phyloP scores from a whole-genome alignment of 2,329 filamentous ascomycete genomes.

The Emmonsia crescens region DNA sequence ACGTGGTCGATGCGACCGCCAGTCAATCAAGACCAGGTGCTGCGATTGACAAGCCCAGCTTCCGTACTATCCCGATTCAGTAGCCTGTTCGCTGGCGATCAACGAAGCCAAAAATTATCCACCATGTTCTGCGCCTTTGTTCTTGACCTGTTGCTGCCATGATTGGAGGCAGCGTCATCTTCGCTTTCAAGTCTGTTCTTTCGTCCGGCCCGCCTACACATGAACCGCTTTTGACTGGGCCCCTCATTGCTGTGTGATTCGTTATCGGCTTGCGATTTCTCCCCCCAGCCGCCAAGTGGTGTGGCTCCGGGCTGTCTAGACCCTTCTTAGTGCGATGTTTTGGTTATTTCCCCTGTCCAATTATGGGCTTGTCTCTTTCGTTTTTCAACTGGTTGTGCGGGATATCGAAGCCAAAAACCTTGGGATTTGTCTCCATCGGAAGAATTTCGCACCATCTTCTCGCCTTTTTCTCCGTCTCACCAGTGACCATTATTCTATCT shows the following conservation, averaged over 20 bases:
- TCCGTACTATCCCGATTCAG: constrained; percentile 7
- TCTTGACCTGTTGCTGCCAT: neutral
- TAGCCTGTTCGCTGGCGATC: constrained; percentile 6
- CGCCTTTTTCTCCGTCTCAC: neutral
- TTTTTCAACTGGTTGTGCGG: neutral
- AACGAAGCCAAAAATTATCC: neutral
- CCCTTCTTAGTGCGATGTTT: neutral
- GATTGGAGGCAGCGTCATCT: constrained; percentile 1
- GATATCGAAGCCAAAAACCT: neutral
- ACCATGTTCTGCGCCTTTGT: neutral
- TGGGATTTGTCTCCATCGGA: neutral
- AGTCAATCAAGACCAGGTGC: constrained; percentile 11
- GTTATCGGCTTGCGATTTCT: neutral
- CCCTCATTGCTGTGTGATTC: neutral
- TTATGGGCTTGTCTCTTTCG: neutral
- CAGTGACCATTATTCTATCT: too few species aligned
- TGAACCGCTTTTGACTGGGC: neutral
- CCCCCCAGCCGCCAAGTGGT: neutral
- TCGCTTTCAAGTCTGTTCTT: neutral
- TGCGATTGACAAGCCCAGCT: constrained; percentile 7
- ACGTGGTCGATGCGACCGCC: constrained; percentile 16
- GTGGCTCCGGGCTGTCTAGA: neutral
- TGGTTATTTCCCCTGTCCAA: neutral
- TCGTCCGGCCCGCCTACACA: neutral
- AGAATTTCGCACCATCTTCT: neutral